A percentile compares a stretch with the other conserved stretches of the same genome.
Conservation (phyloP, 495 filamentous ascomycete species). For the Glutinoglossum americanum region DNA sequence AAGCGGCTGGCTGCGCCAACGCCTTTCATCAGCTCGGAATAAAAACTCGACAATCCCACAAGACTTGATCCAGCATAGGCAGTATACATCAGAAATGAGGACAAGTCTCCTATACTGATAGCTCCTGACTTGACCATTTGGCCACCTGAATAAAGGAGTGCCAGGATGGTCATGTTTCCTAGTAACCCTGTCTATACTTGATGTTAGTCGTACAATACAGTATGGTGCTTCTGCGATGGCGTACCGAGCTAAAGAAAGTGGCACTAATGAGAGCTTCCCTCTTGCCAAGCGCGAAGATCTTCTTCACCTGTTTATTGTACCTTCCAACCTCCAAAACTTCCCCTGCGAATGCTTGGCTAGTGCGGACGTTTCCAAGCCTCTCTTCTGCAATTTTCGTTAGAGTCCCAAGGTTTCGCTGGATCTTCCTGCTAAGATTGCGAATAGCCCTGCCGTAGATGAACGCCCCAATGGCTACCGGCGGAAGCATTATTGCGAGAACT, state of each 20-base stretch:
- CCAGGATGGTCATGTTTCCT: slow-evolving; percentile 88
- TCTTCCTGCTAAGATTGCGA: slow-evolving; percentile 67
- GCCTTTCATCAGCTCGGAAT: slow-evolving; percentile 96
- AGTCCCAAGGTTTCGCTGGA: slow-evolving; percentile 78
- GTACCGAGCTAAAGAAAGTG: slow-evolving; percentile 62
- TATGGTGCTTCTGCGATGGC: neutral
- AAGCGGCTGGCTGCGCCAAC: slow-evolving; percentile 86
- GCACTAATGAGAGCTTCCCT: slow-evolving; percentile 71
- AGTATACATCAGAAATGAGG: slow-evolving; percentile 97
- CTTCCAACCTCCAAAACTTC: slow-evolving; percentile 74
- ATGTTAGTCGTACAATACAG: neutral
- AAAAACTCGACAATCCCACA: slow-evolving; percentile 86
- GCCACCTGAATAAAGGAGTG: slow-evolving; percentile 78
- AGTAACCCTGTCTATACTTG: slow-evolving; percentile 46
- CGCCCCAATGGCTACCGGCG: slow-evolving; percentile 76
- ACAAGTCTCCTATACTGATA: slow-evolving; percentile 78
- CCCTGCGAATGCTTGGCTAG: slow-evolving; percentile 83
- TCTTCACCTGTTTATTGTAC: slow-evolving; percentile 79
- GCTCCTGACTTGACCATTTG: slow-evolving; percentile 68
- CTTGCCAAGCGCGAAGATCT: slow-evolving; percentile 75
- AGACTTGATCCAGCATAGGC: slow-evolving; percentile 80
- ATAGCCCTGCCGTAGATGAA: slow-evolving; percentile 79
- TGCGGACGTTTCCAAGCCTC: slow-evolving; percentile 82
- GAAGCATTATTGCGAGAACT: slow-evolving; percentile 67
- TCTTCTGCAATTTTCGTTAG: slow-evolving; percentile 95